Evolutionary conservation across 192 early-diverging fungal species (phyloP).

Genomic region (Rhizoclosmatium sp.): DNA sequence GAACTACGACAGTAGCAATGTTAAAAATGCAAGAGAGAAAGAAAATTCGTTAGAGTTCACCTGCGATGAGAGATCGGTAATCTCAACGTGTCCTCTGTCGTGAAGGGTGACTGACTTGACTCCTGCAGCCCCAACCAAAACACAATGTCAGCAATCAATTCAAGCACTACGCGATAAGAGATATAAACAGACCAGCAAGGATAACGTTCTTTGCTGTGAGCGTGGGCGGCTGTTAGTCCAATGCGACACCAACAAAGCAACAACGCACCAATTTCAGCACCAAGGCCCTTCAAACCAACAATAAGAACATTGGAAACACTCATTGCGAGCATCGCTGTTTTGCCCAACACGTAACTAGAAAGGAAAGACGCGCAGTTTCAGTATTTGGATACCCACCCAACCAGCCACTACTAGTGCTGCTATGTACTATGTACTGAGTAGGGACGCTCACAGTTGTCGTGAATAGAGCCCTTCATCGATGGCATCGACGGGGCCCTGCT

Average conservation of each 20-base stretch:
- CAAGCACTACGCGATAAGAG: neutral
- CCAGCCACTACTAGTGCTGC: neutral
- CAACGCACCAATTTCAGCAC: constrained; percentile 91
- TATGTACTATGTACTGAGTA: neutral
- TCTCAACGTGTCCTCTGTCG: constrained; percentile 77
- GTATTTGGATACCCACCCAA: neutral
- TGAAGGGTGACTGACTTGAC: constrained; percentile 98
- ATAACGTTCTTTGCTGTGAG: constrained; percentile 93
- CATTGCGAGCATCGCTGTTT: constrained; percentile 99
- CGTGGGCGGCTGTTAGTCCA: neutral
- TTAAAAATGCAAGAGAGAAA: neutral
- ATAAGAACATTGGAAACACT: constrained; percentile 94
- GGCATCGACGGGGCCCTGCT: constrained; percentile 24
- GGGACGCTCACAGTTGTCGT: constrained; percentile 89
- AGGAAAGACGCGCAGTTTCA: neutral
- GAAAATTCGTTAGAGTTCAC: constrained; percentile 48
- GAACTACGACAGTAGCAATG: constrained; percentile 66
- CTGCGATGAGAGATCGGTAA: constrained; percentile 90
- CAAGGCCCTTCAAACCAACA: constrained; percentile 94
- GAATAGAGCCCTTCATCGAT: constrained; percentile 99
- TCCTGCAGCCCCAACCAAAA: constrained; percentile 40
- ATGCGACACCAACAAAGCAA: neutral
- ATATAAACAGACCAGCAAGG: constrained; percentile 70
- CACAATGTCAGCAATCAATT: neutral
- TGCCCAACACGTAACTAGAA: constrained; percentile 61